Conservation (phyloP, 768 basidiomycete genomes). For the Hemileccinum impolitum region DNA sequence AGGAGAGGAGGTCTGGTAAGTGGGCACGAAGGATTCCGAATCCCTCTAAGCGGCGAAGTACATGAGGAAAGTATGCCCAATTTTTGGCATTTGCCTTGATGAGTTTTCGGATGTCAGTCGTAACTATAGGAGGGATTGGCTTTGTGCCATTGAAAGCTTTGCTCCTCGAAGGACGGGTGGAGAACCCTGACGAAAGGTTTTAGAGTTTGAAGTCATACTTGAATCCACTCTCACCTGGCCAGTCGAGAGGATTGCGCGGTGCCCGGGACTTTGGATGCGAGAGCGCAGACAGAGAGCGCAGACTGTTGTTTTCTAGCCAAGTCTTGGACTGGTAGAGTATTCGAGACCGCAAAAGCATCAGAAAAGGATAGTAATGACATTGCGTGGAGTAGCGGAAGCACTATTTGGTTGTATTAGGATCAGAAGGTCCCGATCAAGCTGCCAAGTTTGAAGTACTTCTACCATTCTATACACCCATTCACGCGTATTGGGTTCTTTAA, state of each 20-base stretch:
- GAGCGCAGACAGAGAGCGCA: constrained; percentile 13
- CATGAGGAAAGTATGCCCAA: constrained; percentile 37
- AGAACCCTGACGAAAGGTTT: background rate
- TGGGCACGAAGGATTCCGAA: constrained; percentile 49
- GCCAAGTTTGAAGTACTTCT: too few relatives aligned
- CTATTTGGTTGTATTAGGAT: too few relatives aligned
- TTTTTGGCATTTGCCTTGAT: constrained; percentile 35
- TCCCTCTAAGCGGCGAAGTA: constrained; percentile 39
- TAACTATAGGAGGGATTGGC: background rate
- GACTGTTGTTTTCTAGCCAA: constrained; percentile 9
- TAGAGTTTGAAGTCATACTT: background rate
- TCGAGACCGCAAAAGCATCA: constrained; percentile 25
- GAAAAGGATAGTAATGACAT: background rate
- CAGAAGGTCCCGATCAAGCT: too few relatives aligned
- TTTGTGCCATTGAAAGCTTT: constrained; percentile 1
- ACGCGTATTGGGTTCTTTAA: too few relatives aligned
- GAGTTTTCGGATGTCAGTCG: constrained; percentile 19
- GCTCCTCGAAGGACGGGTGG: constrained; percentile 1
- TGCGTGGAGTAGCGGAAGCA: too few relatives aligned
- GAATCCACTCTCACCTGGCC: background rate
- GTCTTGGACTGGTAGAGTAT: constrained; percentile 14
- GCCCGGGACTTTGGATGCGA: background rate
- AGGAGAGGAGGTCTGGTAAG: constrained; percentile 38
- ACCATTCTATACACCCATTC: too few relatives aligned
- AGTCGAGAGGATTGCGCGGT: background rate